phyloP scores from a whole-genome alignment of 1,284 basidiomycete genomes.

The Nidula niveotomentosa region DNA sequence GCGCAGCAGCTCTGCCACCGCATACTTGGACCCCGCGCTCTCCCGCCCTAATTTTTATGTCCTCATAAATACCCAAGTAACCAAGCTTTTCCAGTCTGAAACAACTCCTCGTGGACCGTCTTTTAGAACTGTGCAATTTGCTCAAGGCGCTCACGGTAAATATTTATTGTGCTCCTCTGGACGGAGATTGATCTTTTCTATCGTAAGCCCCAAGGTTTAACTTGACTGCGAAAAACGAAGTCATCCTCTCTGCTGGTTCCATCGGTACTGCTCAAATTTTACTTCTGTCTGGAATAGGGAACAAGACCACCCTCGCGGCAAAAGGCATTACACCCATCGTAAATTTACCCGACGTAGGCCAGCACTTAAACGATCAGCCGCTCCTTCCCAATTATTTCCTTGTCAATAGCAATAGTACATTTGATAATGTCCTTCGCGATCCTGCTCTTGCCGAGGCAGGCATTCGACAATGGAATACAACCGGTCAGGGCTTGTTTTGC shows the following conservation, averaged over 20 bases:
- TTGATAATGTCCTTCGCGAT: not conserved
- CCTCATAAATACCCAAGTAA: constrained; percentile 25
- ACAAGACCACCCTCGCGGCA: not conserved
- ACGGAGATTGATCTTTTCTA: no score
- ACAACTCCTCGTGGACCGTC: constrained; percentile 3
- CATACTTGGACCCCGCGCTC: constrained; percentile 25
- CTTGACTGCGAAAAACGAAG: constrained; percentile 5
- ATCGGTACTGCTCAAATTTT: constrained; percentile 10
- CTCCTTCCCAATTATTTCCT: not conserved
- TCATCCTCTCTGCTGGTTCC: constrained; percentile 7
- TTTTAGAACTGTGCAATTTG: constrained; percentile 26
- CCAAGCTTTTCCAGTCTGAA: constrained; percentile 16
- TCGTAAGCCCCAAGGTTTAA: not conserved
- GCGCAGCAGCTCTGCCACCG: constrained; percentile 21
- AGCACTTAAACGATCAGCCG: constrained; percentile 4
- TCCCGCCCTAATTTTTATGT: constrained; percentile 24
- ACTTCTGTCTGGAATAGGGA: constrained; percentile 8
- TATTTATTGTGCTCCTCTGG: not conserved
- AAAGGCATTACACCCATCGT: constrained; percentile 2
- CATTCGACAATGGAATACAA: constrained; percentile 1
- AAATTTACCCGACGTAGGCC: constrained; percentile 5
- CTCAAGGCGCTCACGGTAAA: constrained; percentile 4
- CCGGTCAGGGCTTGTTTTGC: not conserved
- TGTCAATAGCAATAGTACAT: constrained; percentile 4
- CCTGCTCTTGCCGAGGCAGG: not conserved